A percentile compares a stretch with the other conserved stretches of the same genome.
phyloP scores from a whole-genome alignment of 2,329 filamentous ascomycete genomes.

The Daldinia eschscholtzii region DNA sequence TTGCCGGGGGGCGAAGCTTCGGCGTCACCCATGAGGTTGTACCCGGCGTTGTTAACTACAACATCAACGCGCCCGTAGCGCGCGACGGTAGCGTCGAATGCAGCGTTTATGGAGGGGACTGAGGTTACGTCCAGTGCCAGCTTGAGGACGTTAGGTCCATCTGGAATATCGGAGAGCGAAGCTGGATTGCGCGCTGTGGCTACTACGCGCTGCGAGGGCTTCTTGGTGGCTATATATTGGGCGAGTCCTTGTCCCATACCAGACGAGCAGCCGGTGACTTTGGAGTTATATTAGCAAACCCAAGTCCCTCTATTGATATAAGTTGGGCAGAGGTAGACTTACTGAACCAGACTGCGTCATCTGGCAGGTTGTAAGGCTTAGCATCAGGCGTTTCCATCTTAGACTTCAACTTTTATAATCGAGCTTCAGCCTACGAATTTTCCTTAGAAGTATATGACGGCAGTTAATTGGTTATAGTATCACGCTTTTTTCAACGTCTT shows the following conservation, averaged over 20 bases:
- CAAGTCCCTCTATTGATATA: not conserved
- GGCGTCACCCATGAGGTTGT: constrained; percentile 51
- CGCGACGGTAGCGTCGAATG: constrained; percentile 52
- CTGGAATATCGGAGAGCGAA: constrained; percentile 58
- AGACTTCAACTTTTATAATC: not conserved
- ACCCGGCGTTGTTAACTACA: constrained; percentile 52
- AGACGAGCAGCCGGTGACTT: constrained; percentile 53
- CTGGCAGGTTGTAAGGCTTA: constrained; percentile 43
- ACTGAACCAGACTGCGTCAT: constrained; percentile 49
- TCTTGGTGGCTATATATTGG: constrained; percentile 41
- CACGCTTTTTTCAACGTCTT: not conserved
- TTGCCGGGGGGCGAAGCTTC: constrained; percentile 48
- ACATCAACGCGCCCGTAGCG: constrained; percentile 54
- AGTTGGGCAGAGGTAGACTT: constrained; percentile 20
- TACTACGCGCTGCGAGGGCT: constrained; percentile 45
- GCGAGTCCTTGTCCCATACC: constrained; percentile 50
- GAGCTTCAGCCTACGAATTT: too few species aligned
- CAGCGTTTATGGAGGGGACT: constrained; percentile 52
- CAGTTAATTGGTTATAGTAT: not conserved
- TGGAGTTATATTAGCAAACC: not conserved
- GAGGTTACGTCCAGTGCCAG: constrained; percentile 62
- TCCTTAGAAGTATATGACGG: not conserved
- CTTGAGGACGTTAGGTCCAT: constrained; percentile 57
- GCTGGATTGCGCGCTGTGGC: constrained; percentile 56
- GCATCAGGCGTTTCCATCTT: constrained; percentile 23